Conservation (phyloP, 2,329 filamentous ascomycete species). For the Ophiostoma sp. region DNA sequence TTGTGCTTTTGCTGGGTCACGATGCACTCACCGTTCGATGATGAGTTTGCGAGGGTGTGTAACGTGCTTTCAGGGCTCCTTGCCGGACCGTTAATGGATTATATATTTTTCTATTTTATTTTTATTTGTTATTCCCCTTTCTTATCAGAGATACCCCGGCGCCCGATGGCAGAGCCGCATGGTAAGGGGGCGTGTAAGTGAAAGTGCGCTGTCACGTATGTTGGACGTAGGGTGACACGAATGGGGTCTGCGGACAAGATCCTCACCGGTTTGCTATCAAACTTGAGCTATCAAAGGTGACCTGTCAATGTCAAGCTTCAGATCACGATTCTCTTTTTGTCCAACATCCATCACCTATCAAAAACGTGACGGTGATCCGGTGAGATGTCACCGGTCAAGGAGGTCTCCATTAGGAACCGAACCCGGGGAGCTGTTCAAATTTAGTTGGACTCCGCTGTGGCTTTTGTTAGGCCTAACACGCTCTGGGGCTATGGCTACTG, state of each 20-base stretch:
- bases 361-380: background rate
- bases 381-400: background rate
- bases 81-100: background rate
- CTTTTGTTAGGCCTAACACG: background rate
- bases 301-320: background rate
- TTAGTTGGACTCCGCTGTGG: background rate
- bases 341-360: background rate
- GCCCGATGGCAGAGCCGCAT: slow-evolving; percentile 3
- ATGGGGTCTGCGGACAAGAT: background rate
- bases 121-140: background rate
- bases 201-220: background rate
- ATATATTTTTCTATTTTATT: background rate
- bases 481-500: background rate
- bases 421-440: background rate
- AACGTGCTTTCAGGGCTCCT: background rate
- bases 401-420: background rate
- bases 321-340: background rate
- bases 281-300: background rate
- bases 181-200: background rate
- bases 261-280: background rate
- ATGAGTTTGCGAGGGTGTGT: background rate
- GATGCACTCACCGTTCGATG: background rate
- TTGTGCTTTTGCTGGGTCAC: background rate
- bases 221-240: background rate
- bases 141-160: background rate